These are phyloP conservation scores for Ogataea glucozyma DNA, from an alignment of 805 yeast genomes.

Conservation along the genomic window DNA sequence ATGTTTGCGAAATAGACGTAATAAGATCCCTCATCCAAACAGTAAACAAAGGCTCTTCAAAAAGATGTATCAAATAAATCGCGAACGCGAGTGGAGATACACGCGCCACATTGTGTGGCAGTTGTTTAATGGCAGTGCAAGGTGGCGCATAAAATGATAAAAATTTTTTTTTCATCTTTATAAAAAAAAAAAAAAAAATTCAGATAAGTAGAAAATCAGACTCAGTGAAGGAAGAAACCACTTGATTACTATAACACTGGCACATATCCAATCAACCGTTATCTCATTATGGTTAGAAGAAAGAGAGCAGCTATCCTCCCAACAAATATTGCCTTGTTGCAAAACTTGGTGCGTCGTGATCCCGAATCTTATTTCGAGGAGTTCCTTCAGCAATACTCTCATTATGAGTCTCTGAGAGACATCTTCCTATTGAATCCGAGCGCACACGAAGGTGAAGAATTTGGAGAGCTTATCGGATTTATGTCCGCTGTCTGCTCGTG, in stretches of 20 bases:
- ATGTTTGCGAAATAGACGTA: no score
- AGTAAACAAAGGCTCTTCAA: neutral
- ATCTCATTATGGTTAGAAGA: conserved; percentile 67
- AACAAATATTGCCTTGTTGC: conserved; percentile 85
- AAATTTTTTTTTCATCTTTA: neutral
- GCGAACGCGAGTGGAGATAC: no score
- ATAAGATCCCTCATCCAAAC: neutral
- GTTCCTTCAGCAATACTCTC: conserved; percentile 87
- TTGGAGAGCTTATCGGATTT: conserved; percentile 84
- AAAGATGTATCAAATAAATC: no score
- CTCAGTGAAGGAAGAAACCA: neutral
- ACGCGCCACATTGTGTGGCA: neutral
- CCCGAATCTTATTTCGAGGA: conserved; percentile 95
- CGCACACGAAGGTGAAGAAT: conserved; percentile 62
- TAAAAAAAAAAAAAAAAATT: conserved; percentile 12
- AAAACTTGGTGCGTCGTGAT: conserved; percentile 90
- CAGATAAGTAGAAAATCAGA: conserved; percentile 1
- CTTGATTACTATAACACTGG: no score
- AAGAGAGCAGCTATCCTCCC: conserved; percentile 94
- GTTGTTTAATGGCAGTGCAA: neutral
- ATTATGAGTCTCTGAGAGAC: conserved; percentile 88
- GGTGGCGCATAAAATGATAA: conserved; percentile 5
- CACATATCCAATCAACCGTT: neutral
- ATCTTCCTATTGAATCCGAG: conserved; percentile 74
- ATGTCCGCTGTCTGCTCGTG: conserved; percentile 89